Base-by-base conservation (phyloP, 495 filamentous ascomycete genomes). In the Entonaema liquescens region DNA sequence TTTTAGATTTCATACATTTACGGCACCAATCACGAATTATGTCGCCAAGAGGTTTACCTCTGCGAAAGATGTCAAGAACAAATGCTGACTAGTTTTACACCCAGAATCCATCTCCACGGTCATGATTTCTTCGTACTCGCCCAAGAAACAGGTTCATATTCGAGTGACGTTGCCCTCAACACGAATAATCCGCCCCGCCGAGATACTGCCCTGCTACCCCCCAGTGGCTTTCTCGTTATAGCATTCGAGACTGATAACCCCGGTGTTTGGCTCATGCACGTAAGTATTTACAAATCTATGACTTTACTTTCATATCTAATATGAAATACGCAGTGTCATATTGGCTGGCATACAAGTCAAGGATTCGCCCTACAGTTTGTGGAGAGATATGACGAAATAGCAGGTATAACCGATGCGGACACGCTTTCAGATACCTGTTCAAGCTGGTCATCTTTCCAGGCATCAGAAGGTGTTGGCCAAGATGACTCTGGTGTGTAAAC, bases 241-340 rank as follows among this genome's bases (percentile, higher is more conserved):
- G 87, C 80, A 9, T 89, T 89, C 72, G 77, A 85, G 78, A 84
- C 84, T 13, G 85, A 89, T 64, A 89, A 89, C 70, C 83, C 84
- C 25, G 85, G 85, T 8, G 75, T 79, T n/a, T 87, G 85, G 85
- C 74, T 85, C 6, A 65, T 85, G 59, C 85, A 87, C 67, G 75
- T 77, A 54, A 75, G 75, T 66, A 31, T 28, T 13, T 0, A 2
- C 31, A 1, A 33, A 33, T 6, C 31, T 33, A 9, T 2, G 1
- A 2, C 0, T 9, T 19, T 2, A 5, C 5, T 0, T 47, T 47
- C 12, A 47, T 23, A 35, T 35, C 56, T 76, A 47, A 76, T 54
- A 17, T 54, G 11, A 13, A 21, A 23, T 6, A 21, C 12, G 8
- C 54, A 71, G 57, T 62, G 68, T 53, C 83, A 87, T 58, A 85